Base-by-base conservation (phyloP, 2,329 filamentous ascomycete genomes). In the Sporothrix globosa region DNA sequence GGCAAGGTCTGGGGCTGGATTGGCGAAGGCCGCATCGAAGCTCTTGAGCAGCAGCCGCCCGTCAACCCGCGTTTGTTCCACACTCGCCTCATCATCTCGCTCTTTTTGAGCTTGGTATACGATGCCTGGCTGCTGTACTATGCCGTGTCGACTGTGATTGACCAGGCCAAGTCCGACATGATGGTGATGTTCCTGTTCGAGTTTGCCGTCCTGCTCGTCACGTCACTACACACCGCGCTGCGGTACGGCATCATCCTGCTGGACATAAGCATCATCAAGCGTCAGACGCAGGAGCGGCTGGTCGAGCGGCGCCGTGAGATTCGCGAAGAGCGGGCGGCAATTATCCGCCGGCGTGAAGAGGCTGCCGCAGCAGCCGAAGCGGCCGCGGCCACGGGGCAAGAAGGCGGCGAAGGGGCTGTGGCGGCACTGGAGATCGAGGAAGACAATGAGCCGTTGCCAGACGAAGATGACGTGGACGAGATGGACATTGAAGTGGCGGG, bases 121-220 rank as follows among this genome's bases (percentile, higher is more conserved):
- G 91, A 97, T 77, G 79, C 89, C 30, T 90, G 86, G 78, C 89
- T 99, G 81, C 88, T 97, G 74, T 86, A 86, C 65, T 97, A 97
- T 79, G 90, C 91, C 71, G 85, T 97, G 72, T 87, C 89, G 39
- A 92, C 91, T 0, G 94, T 98, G 44, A 89, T 97, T 66, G 89
- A 92, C 71, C 90, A 96, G 78, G 92, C 95, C 2, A 87, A 91
- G n/a, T 93, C 95, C 0, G 96, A 96, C 71, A 98, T 99, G 92
- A 99, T 98, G 93, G 93, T 99, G 73, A 98, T 99, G 93, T 99
- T 99, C 77, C 89, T 96, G 6, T 99, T 99, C 76, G 96, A 99
- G 79, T 98, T 98, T 77, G 94, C 95, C 50, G 90, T 99, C 56
- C 82, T 98, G 72, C 86, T 89, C 2, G 90, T 96, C 11, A 90